Conservation (phyloP, 1,284 basidiomycete genomes). For the Ustilago cynodontis region DNA sequence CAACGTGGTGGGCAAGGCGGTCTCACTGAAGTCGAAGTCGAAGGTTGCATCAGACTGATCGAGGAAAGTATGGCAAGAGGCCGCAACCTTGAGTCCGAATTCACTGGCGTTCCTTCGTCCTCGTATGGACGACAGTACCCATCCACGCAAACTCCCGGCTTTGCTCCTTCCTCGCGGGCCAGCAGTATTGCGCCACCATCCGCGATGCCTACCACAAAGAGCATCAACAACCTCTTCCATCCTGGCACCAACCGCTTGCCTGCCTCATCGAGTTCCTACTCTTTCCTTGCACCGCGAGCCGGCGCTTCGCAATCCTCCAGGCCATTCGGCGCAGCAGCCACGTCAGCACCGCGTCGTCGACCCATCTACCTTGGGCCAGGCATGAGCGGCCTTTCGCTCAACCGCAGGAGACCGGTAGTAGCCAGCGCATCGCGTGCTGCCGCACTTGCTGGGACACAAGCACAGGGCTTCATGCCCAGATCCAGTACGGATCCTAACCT, state of each 20-base stretch:
- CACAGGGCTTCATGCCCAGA: slow-evolving; percentile 21
- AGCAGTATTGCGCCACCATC: slow-evolving; percentile 38
- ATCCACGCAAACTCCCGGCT: slow-evolving; percentile 8
- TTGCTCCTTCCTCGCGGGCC: slow-evolving; percentile 33
- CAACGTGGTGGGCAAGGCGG: slow-evolving; percentile 44
- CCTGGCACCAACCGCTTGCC: slow-evolving; percentile 33
- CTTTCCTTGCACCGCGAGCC: slow-evolving; percentile 47
- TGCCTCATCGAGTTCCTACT: slow-evolving; percentile 39
- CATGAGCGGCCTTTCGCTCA: slow-evolving; percentile 49
- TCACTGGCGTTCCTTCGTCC: slow-evolving; percentile 2
- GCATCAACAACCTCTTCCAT: slow-evolving; percentile 41
- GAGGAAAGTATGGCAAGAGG: slow-evolving; percentile 54
- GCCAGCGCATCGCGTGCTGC: slow-evolving; percentile 39
- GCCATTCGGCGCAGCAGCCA: slow-evolving; percentile 10
- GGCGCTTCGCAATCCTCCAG: slow-evolving; percentile 13
- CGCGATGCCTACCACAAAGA: slow-evolving; percentile 34
- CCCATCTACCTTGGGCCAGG: slow-evolving; percentile 53
- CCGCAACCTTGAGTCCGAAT: slow-evolving; percentile 48
- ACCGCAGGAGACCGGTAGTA: slow-evolving; percentile 34
- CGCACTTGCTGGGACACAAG: slow-evolving; percentile 16
- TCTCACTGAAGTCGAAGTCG: slow-evolving; percentile 58
- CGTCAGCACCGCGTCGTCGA: slow-evolving; percentile 20
- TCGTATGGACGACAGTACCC: slow-evolving; percentile 12
- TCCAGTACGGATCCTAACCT: slow-evolving; percentile 46
- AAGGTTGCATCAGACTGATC: slow-evolving; percentile 57